Evolutionary conservation across 768 basidiomycete species (phyloP).

Genomic region (Termitomyces sp.): DNA sequence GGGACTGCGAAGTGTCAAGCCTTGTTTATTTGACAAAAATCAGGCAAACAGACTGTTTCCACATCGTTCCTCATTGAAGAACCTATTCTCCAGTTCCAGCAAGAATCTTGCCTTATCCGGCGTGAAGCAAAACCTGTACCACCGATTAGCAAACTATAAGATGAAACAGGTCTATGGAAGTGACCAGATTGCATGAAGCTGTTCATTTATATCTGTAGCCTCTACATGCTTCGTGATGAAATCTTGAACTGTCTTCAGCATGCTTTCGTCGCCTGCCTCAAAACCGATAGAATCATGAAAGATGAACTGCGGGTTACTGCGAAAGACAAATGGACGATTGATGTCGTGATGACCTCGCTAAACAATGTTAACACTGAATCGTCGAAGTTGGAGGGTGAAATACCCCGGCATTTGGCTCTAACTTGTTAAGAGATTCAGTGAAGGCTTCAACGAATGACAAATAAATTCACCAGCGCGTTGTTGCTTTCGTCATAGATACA

Average conservation of each 20-base stretch:
- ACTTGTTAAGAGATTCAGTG: background rate
- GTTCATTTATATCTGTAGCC: background rate
- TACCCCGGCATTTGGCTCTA: background rate
- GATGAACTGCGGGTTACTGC: background rate
- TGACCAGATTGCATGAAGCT: background rate
- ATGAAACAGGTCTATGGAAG: background rate
- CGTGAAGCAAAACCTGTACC: background rate
- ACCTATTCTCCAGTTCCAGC: background rate
- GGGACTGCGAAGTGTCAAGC: background rate
- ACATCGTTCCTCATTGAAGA: background rate
- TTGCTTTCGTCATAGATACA: background rate
- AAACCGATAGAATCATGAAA: background rate
- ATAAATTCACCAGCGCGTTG: background rate
- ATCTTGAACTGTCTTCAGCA: background rate
- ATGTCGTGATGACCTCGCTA: background rate
- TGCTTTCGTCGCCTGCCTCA: background rate
- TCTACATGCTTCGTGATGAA: background rate
- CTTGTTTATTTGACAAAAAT: background rate
- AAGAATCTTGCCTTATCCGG: background rate
- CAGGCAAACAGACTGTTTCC: background rate
- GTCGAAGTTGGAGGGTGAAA: background rate
- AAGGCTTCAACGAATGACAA: background rate
- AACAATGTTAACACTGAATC: background rate
- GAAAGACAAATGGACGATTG: background rate
- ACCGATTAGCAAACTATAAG: background rate